Evolutionary conservation across 73 alveolate genomes (phyloP), one percentile per base, ranked within the genome.

Genomic region (Paramecium octaurelia): DNA sequence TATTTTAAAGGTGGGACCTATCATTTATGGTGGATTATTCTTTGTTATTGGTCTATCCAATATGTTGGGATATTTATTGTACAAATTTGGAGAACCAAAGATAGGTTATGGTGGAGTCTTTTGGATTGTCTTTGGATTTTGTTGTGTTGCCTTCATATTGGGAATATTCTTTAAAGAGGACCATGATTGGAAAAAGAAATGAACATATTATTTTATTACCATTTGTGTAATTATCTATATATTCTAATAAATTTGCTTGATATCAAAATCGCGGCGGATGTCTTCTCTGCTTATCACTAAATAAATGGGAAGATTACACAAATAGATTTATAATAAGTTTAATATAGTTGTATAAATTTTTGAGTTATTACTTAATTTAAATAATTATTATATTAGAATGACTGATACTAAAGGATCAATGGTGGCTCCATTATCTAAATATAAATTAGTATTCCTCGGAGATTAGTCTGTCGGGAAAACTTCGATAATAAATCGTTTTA

Each of bases 381-480:
- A 54, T 54, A n/a, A 54, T 54, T 54, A 54, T 54, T 54, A 54
- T 54, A 54, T 54, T 54, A 54, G 69, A 54, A 89, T 59, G 68
- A 58, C 94, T 70, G 94, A 89, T 34, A 89, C 94, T 40, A 89
- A 89, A 71, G 92, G 92, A 71, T 89, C 94, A 69, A 44, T 89
- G 86, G 93, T 86, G 48, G 88, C 95, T 20, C 93, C 96, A 80
- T 88, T 86, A 20, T 93, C 96, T 18, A 96, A 96, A 73, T 94
- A 96, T 75, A 96, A 96, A 85, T 86, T 96, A 16, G 98, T 96
- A 46, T 96, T 96, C 58, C 86, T 96, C 20, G 98, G 98, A 16
- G 98, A 96, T 93, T 54, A 94, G 58, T 95, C 96, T 44, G 98
- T 96, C n/a, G 98, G 98, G 43, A 96, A 96, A 93, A 96, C 98